A percentile compares a stretch with the other conserved stretches of the same genome.
Conservation (phyloP, 129 eudicot genomes). For the Kitagawia praeruptora region DNA sequence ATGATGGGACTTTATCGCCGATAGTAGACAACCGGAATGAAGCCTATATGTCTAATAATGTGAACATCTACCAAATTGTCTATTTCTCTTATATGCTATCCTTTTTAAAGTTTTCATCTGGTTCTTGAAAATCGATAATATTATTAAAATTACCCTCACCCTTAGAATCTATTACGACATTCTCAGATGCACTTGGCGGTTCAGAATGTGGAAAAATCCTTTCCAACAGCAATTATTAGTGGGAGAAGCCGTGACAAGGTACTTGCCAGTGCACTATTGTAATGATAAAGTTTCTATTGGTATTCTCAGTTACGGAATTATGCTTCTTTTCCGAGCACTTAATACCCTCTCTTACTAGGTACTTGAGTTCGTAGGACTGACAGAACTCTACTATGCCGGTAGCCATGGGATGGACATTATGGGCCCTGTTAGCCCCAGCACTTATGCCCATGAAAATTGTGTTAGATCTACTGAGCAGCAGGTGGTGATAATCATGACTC, state of each 20-base stretch:
- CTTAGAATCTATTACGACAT: slow-evolving; percentile 10
- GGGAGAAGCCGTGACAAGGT: slow-evolving; percentile 99
- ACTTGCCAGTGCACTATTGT: slow-evolving; percentile 9
- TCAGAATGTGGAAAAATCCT: slow-evolving; percentile 63
- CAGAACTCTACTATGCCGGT: slow-evolving; percentile 93
- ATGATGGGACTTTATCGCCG: slow-evolving; percentile 93
- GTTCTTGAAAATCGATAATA: neutral
- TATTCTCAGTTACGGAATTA: neutral
- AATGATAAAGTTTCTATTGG: slow-evolving; percentile 1
- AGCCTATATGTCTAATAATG: slow-evolving; percentile 81
- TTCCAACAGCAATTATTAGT: slow-evolving; percentile 93
- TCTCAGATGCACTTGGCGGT: slow-evolving; percentile 90
- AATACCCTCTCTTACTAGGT: slow-evolving; percentile 37
- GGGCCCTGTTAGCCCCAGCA: slow-evolving; percentile 55
- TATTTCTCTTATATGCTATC: neutral
- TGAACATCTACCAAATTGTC: slow-evolving; percentile 26
- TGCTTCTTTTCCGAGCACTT: neutral
- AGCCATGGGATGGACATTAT: slow-evolving; percentile 99
- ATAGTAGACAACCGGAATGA: slow-evolving; percentile 88
- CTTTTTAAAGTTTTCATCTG: neutral
- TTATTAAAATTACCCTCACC: neutral
- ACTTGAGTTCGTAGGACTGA: slow-evolving; percentile 63
- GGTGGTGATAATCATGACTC: slow-evolving; percentile 39
- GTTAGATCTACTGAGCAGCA: slow-evolving; percentile 44
- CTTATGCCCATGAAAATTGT: slow-evolving; percentile 30